Evolutionary conservation across 257 asterid species (phyloP), one percentile per base, ranked within the genome.

Genomic region (Ajuga chamaepitys): DNA sequence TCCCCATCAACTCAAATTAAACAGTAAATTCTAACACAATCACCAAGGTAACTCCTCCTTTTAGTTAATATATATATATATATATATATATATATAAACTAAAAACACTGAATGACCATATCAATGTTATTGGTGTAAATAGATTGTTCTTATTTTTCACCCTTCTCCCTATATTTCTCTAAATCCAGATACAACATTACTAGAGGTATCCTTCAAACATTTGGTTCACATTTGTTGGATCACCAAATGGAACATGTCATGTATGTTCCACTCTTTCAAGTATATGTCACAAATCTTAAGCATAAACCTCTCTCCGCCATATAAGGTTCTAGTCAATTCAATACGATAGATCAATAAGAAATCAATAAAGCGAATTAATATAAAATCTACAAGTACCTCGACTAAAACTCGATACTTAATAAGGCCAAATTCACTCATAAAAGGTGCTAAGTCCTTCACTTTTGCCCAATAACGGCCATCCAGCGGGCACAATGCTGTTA

Each of bases 401-500:
- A 93, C 97, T 20, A 89, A 65, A 76, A 89, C 85, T 25, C 99
- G 88, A 67, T 68, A 89, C 54, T 78, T 88, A 47, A 86, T 93
- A 40, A 89, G 87, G 61, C 94, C 97, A 70, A 82, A 89, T 76
- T 93, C 97, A 66, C 97, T 83, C 89, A 80, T 62, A 66, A 80
- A 83, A 35, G 88, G 89, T 28, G 89, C 83, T 82, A 93, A 77
- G 38, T 87, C 96, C 82, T 87, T 86, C 60, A 87, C 96, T 81
- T 93, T 89, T 52, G 28, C 72, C 95, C 97, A 79, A 72, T 93
- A 93, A 10, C 99, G 97, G 12, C 99, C 99, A 76, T 93, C 99
- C 74, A 93, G 62, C 1, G 97, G 99, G 68, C 88, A 61, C 62
- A 59, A 50, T 48, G 74, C 68, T 12, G 69, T 16, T 67, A 69